Percentiles rank a stretch among this genome's conserved stretches.
phyloP scores from a whole-genome alignment of 352 stramenopile genomes.

The Pythium chondricola region DNA sequence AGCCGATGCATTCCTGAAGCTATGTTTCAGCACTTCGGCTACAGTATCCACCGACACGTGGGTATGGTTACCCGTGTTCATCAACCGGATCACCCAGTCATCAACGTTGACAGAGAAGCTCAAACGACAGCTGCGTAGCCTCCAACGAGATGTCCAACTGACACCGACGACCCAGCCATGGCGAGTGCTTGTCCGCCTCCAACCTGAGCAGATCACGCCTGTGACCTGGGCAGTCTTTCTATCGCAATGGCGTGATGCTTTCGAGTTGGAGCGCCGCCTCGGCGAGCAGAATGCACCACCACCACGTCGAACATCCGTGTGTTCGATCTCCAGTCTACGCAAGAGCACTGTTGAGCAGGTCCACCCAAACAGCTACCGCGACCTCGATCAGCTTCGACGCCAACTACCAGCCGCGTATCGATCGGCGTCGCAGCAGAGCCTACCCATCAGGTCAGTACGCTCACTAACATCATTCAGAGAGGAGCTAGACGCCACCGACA shows the following conservation, averaged over 20 bases:
- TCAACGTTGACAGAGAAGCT: slow-evolving; percentile 5
- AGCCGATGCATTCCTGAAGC: background rate
- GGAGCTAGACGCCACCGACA: background rate
- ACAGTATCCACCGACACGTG: slow-evolving; percentile 21
- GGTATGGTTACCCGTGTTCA: slow-evolving; percentile 34
- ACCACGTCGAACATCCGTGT: slow-evolving; percentile 13
- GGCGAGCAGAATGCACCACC: slow-evolving; percentile 6
- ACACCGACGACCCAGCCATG: background rate
- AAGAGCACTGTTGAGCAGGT: slow-evolving; percentile 19
- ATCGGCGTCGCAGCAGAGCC: slow-evolving; percentile 8
- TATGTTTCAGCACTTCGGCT: background rate
- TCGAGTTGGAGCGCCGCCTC: slow-evolving; percentile 8
- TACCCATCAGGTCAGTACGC: background rate
- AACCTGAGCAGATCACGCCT: slow-evolving; percentile 28
- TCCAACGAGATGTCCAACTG: background rate
- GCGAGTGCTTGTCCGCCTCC: slow-evolving; percentile 21
- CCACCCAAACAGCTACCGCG: slow-evolving; percentile 34
- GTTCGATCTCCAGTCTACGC: slow-evolving; percentile 28
- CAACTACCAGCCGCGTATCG: slow-evolving; percentile 29
- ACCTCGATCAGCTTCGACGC: slow-evolving; percentile 36
- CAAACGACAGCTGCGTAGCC: slow-evolving; percentile 24
- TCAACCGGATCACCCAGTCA: slow-evolving; percentile 20
- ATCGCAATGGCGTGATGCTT: slow-evolving; percentile 31
- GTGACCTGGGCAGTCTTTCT: slow-evolving; percentile 54
- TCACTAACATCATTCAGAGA: slow-evolving; percentile 9